Conservation (phyloP, 805 yeast genomes). For the Debaryomyces prosopidis region DNA sequence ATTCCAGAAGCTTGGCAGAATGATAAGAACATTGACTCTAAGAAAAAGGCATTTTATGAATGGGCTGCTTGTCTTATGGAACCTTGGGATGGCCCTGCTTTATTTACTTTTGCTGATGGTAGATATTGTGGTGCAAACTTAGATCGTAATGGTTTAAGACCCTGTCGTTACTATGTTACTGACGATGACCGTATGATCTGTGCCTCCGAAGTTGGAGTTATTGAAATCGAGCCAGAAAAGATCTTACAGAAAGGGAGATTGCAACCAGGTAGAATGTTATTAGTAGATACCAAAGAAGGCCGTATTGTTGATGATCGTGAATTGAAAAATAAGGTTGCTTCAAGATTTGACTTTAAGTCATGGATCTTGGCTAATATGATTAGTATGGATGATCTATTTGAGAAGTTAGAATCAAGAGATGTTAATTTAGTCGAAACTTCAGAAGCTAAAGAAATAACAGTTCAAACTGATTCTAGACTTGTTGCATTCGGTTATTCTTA, state of each 20-base stretch:
- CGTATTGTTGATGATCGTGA: slow-evolving; percentile 91
- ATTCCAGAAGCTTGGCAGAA: slow-evolving; percentile 99
- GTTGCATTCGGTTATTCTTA: slow-evolving; percentile 91
- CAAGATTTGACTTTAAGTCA: slow-evolving; percentile 86
- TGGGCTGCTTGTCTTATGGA: slow-evolving; percentile 99
- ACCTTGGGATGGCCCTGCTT: slow-evolving; percentile 99
- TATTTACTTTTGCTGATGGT: slow-evolving; percentile 95
- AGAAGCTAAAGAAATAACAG: slow-evolving; percentile 34
- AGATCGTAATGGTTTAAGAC: slow-evolving; percentile 96
- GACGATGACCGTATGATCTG: slow-evolving; percentile 94
- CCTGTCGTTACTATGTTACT: slow-evolving; percentile 95
- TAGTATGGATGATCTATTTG: slow-evolving; percentile 72
- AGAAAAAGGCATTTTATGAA: slow-evolving; percentile 92
- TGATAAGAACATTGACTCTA: slow-evolving; percentile 82
- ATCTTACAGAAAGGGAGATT: slow-evolving; percentile 89
- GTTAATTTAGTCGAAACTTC: slow-evolving; percentile 25
- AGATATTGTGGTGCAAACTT: slow-evolving; percentile 97
- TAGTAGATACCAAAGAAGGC: slow-evolving; percentile 92
- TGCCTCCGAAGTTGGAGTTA: slow-evolving; percentile 98
- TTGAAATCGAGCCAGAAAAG: slow-evolving; percentile 79
- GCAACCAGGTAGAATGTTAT: slow-evolving; percentile 93
- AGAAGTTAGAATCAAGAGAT: slow-evolving; percentile 51
- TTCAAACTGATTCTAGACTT: slow-evolving; percentile 81
- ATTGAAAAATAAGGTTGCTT: slow-evolving; percentile 75
- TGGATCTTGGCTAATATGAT: slow-evolving; percentile 90